Conservation (phyloP, 305 asterid species). For the Fraxinus albicans region DNA sequence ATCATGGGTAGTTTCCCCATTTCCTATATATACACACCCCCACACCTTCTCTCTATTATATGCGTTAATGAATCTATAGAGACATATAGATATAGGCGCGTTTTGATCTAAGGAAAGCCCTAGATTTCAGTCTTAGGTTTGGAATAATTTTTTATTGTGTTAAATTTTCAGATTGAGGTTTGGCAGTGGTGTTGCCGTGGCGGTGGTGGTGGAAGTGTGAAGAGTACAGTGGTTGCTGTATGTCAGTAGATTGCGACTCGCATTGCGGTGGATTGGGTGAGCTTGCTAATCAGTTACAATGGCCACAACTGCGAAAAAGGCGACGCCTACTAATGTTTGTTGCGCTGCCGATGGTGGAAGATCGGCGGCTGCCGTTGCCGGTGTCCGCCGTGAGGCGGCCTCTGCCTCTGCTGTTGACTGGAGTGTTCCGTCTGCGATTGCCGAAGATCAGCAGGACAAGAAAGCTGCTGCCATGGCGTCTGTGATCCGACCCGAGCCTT, state of each 20-base stretch:
- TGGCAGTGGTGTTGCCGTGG: conserved; percentile 19
- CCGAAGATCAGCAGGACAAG: conserved; percentile 44
- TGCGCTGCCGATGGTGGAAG: conserved; percentile 21
- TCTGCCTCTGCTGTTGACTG: conserved; percentile 34
- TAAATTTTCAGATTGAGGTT: conserved; percentile 19
- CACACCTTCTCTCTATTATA: conserved; percentile 16
- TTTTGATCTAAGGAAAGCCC: conserved; percentile 41
- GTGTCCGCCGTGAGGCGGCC: conserved; percentile 52
- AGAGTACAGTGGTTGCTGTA: conserved; percentile 57
- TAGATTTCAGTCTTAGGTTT: conserved; percentile 19
- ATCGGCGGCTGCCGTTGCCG: conserved; percentile 15
- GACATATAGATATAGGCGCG: conserved; percentile 28
- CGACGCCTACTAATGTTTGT: conserved; percentile 47
- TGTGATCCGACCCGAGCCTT: conserved; percentile 48
- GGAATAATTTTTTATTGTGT: not conserved
- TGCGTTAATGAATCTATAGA: conserved; percentile 18
- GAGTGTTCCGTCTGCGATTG: conserved; percentile 29
- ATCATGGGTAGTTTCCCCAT: not conserved
- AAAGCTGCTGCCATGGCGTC: conserved; percentile 43
- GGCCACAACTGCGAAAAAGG: conserved; percentile 88
- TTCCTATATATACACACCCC: not conserved
- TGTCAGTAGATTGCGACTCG: conserved; percentile 77
- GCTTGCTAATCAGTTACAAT: conserved; percentile 80
- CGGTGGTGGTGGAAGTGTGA: not conserved
- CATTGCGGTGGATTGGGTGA: conserved; percentile 79